Conservation (phyloP, 805 yeast genomes). For the Jamesozyma jinghongensis region DNA sequence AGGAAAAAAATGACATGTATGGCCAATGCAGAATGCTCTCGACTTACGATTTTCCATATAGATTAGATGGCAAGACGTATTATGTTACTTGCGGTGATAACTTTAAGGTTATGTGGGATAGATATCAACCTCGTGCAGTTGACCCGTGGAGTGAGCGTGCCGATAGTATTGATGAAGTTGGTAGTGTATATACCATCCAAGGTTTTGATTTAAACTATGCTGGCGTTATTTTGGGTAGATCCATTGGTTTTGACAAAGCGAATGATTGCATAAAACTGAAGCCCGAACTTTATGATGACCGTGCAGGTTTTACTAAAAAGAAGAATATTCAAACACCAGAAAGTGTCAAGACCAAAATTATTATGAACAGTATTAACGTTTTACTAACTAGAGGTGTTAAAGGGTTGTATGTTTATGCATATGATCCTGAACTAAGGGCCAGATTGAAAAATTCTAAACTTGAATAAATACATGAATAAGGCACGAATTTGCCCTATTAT, state of each 20-base stretch:
- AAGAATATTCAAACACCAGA: conserved; percentile 32
- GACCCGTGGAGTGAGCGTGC: conserved; percentile 40
- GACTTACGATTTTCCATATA: conserved; percentile 40
- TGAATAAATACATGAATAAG: not conserved
- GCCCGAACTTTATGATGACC: conserved; percentile 36
- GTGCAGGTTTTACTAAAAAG: conserved; percentile 38
- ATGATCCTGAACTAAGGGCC: conserved; percentile 33
- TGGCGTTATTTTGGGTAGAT: conserved; percentile 38
- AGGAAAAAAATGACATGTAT: conserved; percentile 21
- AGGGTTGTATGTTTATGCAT: conserved; percentile 37
- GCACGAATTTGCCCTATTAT: no score
- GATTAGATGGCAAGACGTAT: conserved; percentile 38
- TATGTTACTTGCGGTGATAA: conserved; percentile 37
- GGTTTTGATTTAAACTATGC: conserved; percentile 42
- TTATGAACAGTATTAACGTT: conserved; percentile 38
- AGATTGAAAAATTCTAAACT: conserved; percentile 19
- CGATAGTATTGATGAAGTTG: conserved; percentile 40
- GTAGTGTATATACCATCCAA: conserved; percentile 40
- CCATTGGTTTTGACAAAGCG: conserved; percentile 32
- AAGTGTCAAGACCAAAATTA: conserved; percentile 33
- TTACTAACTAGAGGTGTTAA: conserved; percentile 38
- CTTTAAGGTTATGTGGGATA: conserved; percentile 39
- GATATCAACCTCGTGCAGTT: conserved; percentile 34
- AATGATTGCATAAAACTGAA: conserved; percentile 30
- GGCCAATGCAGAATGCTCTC: conserved; percentile 38